Base-by-base conservation (phyloP, 441 rosid species). In the Raphanus hybrid region DNA sequence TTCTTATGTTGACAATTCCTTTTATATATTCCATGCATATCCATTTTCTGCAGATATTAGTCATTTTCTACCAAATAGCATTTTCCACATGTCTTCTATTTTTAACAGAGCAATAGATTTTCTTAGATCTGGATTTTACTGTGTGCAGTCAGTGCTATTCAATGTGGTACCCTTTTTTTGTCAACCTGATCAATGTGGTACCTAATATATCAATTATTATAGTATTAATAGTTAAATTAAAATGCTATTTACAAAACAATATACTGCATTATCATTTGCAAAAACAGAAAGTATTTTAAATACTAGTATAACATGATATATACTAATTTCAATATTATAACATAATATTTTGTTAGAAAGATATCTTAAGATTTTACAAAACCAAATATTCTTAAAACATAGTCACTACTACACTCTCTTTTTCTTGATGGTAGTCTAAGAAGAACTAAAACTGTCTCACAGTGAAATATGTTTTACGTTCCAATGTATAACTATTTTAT, bases 31-130 rank as follows among this genome's bases (percentile, higher is more conserved):
- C 20, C 58, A 66, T 27, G 6, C 26, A 37, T 12, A 3, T 16
- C 23, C 3, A 29, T 57, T 32, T 27, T 72, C 8, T 35, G 8
- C 69, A 60, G 45, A 71, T 72, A 59, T 63, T 52, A 72, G 64
- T 78, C 69, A 66, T 72, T 72, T 72, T 71, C 64, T 60, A 58
- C 62, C 52, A 43, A 10, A 10, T 3, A 64, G 10, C 71, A 39
- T 32, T 77, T 65, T 57, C 35, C 67, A 12, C 80, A 71, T 58
- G 71, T 71, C 27, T 58, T 71, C 67, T 23, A 67, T 8, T 65
- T 50, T 64, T 62, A 76, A 75, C 34, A 23, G 5, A 34, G 32
- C 35, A 76, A 70, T 64, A 64, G 27, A 70, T 68, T 59, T 57
- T 67, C 64, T 55, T 65, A 15, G 58, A 69, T 54, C 57, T 57